Evolutionary conservation across 176 grass and related monocot genomes (phyloP).

Genomic region (Carex scoparia): DNA sequence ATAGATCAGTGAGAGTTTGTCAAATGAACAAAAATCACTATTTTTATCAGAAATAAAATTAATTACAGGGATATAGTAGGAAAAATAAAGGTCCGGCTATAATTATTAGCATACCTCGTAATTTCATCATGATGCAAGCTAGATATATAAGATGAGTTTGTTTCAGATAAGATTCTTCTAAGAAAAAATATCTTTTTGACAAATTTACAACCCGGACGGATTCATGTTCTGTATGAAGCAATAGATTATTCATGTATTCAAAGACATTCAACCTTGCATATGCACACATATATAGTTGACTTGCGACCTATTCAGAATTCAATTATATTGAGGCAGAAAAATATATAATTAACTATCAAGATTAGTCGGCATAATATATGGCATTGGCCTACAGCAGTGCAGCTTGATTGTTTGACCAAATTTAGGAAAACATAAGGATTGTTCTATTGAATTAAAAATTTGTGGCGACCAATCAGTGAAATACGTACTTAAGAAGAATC

Average conservation of each 20-base stretch:
- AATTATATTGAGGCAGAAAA: not conserved
- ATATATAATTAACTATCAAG: not conserved
- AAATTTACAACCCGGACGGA: not conserved
- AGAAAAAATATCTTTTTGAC: not conserved
- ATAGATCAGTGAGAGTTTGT: no score
- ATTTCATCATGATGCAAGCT: not conserved
- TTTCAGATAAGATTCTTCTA: not conserved
- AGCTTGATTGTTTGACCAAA: not conserved
- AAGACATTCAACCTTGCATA: not conserved
- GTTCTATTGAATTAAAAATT: not conserved
- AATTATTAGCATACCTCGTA: no score
- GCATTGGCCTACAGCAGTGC: not conserved
- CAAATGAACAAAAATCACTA: no score
- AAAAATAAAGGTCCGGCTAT: no score
- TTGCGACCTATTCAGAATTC: not conserved
- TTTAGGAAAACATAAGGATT: no score
- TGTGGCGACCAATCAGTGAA: no score
- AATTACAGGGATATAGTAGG: no score
- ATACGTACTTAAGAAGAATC: no score
- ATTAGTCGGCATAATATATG: not conserved
- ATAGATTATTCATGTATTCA: not conserved
- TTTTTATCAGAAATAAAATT: no score
- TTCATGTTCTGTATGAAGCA: not conserved
- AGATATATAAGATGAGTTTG: not conserved
- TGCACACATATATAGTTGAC: not conserved